Conservation (phyloP, 2,329 filamentous ascomycete genomes). For the Colletotrichum gloeosporioides region DNA sequence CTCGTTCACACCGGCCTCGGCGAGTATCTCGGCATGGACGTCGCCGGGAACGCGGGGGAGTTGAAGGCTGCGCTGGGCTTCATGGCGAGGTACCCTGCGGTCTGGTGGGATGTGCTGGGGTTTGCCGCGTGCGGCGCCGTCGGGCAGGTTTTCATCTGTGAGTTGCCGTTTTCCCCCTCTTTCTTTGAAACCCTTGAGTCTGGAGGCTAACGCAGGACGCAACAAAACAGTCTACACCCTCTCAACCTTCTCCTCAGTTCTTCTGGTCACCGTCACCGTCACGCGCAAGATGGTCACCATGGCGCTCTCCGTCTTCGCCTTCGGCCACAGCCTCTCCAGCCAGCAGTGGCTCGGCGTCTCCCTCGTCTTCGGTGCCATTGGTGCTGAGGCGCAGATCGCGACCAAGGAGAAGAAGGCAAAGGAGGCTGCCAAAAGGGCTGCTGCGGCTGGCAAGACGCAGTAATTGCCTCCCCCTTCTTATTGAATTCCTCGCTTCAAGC, state of each 20-base stretch:
- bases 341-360: slow-evolving; percentile 95
- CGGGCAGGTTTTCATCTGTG: slow-evolving; percentile 94
- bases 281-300: slow-evolving; percentile 99
- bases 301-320: slow-evolving; percentile 94
- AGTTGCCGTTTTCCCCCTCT: slow-evolving; percentile 32
- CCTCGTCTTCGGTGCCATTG: slow-evolving; percentile 94
- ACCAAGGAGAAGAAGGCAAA: slow-evolving; percentile 84
- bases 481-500: neutral
- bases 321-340: slow-evolving; percentile 83
- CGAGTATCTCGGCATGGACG: slow-evolving; percentile 70
- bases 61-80: slow-evolving; percentile 81
- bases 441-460: slow-evolving; percentile 35
- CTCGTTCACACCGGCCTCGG: slow-evolving; percentile 72
- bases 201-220: neutral
- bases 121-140: slow-evolving; percentile 91
- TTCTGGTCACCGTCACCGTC: slow-evolving; percentile 95
- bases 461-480: neutral
- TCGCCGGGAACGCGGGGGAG: slow-evolving; percentile 74
- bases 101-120: slow-evolving; percentile 86
- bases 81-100: slow-evolving; percentile 77
- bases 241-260: slow-evolving; percentile 86
- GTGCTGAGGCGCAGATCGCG: slow-evolving; percentile 84
- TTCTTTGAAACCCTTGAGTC: neutral
- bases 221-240: slow-evolving; percentile 77
- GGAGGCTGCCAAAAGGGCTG: slow-evolving; percentile 62